Base-by-base conservation (phyloP, 306 rosid species). In the Ziziphus jujuba region DNA sequence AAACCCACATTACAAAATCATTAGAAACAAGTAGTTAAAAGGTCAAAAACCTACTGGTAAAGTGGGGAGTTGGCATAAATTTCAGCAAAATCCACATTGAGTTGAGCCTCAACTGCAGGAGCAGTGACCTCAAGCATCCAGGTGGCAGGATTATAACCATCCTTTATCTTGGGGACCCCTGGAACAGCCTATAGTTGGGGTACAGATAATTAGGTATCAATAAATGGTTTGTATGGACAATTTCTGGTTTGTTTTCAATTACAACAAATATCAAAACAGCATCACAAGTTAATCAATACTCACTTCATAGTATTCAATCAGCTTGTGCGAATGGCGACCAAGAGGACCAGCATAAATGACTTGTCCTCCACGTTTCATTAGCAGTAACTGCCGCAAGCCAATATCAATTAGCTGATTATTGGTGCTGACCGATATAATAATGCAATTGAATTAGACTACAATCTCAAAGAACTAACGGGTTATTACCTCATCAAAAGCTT, bases 41-140 rank as follows among this genome's bases (percentile, higher is more conserved):
- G 2, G 25, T 2, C 20, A 51, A 13, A 40, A 35, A 48, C 80
- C 20, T 66, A 78, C 80, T 47, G 22, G 66, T 77, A 70, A 67
- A 81, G 86, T 2, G 61, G 36, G 25, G 83, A 81, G 59, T 74
- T 77, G 47, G 67, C 66, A 10, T 77, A 81, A 49, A 77, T 59
- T 47, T 70, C 73, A 6, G 83, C 77, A 53, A 81, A 81, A 22
- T 81, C 75, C 12, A 77, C 72, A 34, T 47, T 48, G 54, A 77
- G 78, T 78, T 77, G 86, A 70, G 59, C 21, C 72, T 77, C 83
- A 66, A 81, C 52, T 7, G 65, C 23, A 59, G 78, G 68, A 58
- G 86, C 56, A 56, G 83, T 77, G 66, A 81, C 78, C 13, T 77
- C 86, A 59, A 82, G 75, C 86, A 82, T 82, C 86, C 86, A 78